phyloP scores from a whole-genome alignment of 192 early-diverging fungal species.

The Coemansia sp. region DNA sequence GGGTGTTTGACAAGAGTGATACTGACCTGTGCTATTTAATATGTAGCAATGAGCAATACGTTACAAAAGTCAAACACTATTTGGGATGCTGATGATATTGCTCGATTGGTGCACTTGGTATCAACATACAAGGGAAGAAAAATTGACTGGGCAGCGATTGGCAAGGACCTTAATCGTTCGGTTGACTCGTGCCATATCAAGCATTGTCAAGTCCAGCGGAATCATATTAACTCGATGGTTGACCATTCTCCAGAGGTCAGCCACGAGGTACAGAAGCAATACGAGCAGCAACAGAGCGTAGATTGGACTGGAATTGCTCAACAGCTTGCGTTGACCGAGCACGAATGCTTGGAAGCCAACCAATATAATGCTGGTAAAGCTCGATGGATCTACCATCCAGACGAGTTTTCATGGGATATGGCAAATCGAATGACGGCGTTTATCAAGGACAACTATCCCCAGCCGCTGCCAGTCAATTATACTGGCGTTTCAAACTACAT shows the following conservation, averaged over 20 bases:
- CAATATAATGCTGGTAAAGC: constrained; percentile 1
- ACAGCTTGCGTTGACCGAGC: background rate
- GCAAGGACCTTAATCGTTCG: constrained; percentile 2
- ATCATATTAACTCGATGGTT: background rate
- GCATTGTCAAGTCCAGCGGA: background rate
- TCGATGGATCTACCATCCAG: constrained; percentile 11
- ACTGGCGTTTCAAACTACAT: constrained; percentile 20
- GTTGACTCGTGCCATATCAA: background rate
- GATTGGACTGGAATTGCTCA: constrained; percentile 5
- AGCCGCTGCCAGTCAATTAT: constrained; percentile 8
- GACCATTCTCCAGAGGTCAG: background rate
- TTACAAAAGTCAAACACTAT: background rate
- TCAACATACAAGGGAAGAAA: background rate
- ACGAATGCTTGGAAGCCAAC: constrained; percentile 14
- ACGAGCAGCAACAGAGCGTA: background rate
- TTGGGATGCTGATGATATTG: background rate
- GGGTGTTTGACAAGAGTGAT: background rate
- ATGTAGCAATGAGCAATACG: background rate
- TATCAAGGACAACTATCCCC: constrained; percentile 13
- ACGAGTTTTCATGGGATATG: constrained; percentile 10
- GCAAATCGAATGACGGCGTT: constrained; percentile 14
- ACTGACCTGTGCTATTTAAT: background rate
- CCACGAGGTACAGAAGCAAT: background rate
- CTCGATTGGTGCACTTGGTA: background rate
- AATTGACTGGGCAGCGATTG: background rate